Base-by-base conservation (phyloP, 2,329 filamentous ascomycete genomes). In the Cladosporium phlei region DNA sequence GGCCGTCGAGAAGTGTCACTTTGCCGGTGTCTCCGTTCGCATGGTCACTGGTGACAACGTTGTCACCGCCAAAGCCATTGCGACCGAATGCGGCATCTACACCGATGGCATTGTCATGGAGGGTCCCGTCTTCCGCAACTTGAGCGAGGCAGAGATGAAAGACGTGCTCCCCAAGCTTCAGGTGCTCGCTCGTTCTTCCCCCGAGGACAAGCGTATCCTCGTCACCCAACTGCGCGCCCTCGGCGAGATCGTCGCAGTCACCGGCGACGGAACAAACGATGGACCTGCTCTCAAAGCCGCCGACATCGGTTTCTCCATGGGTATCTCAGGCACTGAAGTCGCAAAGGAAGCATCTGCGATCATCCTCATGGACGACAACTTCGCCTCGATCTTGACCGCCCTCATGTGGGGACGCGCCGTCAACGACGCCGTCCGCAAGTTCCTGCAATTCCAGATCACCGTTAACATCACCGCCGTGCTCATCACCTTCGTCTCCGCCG, bases 381-480 rank as follows among this genome's bases (percentile, higher is more conserved):
- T 80, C 59, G 68, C 76, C 1, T 82, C 79, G 2, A 83, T 83
- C 54, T 76, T 83, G 46, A 79, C 78, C 53, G 77, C 77, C 14
- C 66, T 81, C 52, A 77, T 77, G 69, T 81, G 78, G 78, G 78
- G 78, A 45, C 73, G 78, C 50, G 77, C 78, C 16, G 76, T 75
- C 50, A 77, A 76, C 52, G 74, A 77, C 52, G 71, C 74, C 3
- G 74, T 77, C 29, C 69, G 73, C 59, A 77, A 77, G 54, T 77
- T 77, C 55, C 60, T 77, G 38, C 80, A 85, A 63, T 86, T 86
- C 62, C 85, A 88, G 71, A 78, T 89, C 52, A 88, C 85, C 0
- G 90, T 95, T 69, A 96, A 95, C 73, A 82, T 95, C 55, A 95
- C 90, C 2, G 90, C 90, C 29, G 89, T 95, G 34, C 66, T 86